phyloP scores from a whole-genome alignment of 148 eudicot genomes.

The Agrostemma githago region DNA sequence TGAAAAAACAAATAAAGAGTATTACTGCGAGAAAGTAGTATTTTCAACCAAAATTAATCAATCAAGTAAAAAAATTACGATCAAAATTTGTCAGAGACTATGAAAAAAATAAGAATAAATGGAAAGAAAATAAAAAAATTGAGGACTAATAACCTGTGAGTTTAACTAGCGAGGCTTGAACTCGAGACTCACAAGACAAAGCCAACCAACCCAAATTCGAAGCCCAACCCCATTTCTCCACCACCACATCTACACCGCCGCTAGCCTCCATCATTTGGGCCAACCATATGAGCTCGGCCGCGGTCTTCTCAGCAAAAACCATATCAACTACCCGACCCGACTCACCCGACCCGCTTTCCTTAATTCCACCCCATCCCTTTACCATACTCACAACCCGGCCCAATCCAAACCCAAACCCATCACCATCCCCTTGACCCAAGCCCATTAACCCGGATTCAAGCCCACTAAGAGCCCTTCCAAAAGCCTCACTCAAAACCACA shows the following conservation, averaged over 20 bases:
- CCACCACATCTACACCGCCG: constrained; percentile 54
- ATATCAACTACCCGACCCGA: not conserved
- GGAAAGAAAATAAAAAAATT: no score
- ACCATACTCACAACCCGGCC: constrained; percentile 34
- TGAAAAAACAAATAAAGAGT: no score
- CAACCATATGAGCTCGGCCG: constrained; percentile 77
- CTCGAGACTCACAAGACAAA: constrained; percentile 53
- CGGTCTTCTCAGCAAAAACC: constrained; percentile 55
- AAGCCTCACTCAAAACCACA: constrained; percentile 46
- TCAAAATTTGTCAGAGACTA: no score
- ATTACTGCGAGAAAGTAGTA: no score
- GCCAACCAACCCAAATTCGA: constrained; percentile 56
- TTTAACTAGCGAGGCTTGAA: constrained; percentile 70
- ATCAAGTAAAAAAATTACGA: no score
- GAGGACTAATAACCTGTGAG: constrained; percentile 42
- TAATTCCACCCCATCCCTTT: constrained; percentile 27
- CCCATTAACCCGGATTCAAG: constrained; percentile 38
- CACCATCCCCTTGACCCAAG: not conserved
- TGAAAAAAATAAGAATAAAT: no score
- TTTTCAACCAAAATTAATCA: no score
- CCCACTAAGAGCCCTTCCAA: constrained; percentile 40
- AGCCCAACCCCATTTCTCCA: constrained; percentile 58
- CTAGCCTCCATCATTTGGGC: constrained; percentile 59
- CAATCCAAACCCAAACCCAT: constrained; percentile 13
- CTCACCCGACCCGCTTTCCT: constrained; percentile 1